Percentiles rank a stretch among this genome's conserved stretches.
phyloP scores from a whole-genome alignment of 2,329 filamentous ascomycete genomes.

The Ilyonectria robusta region DNA sequence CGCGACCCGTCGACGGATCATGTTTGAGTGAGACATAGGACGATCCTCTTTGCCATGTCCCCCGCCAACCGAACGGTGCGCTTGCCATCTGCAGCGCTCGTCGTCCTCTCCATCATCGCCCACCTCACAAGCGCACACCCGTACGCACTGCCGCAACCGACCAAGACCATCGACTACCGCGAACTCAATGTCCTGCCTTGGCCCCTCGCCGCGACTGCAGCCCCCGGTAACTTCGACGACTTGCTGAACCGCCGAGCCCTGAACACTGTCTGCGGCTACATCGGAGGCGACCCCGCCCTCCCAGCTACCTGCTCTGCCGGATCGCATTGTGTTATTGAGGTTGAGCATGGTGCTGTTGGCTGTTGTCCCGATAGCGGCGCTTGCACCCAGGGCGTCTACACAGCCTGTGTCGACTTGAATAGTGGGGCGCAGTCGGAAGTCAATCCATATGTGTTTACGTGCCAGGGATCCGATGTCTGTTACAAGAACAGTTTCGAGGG shows the following conservation, averaged over 20 bases:
- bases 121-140: constrained; percentile 54
- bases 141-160: constrained; percentile 59
- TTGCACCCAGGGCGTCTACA: constrained; percentile 71
- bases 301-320: constrained; percentile 71
- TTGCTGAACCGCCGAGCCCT: constrained; percentile 58
- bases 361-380: constrained; percentile 67
- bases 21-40: constrained; percentile 44
- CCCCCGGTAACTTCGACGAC: constrained; percentile 45
- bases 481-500: constrained; percentile 70
- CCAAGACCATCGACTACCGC: constrained; percentile 53
- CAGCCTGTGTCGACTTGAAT: constrained; percentile 68
- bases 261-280: constrained; percentile 72
- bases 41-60: constrained; percentile 41
- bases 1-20: constrained; percentile 27
- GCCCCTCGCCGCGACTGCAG: constrained; percentile 59
- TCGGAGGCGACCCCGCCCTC: constrained; percentile 65
- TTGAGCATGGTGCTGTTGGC: constrained; percentile 64
- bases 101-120: constrained; percentile 54
- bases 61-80: constrained; percentile 51
- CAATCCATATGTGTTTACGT: constrained; percentile 72
- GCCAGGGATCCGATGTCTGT: constrained; percentile 65
- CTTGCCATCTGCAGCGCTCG: constrained; percentile 53
- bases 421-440: constrained; percentile 64
- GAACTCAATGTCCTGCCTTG: constrained; percentile 58
- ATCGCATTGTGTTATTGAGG: constrained; percentile 71